Percentiles rank a stretch among this genome's conserved stretches.
phyloP scores from a whole-genome alignment of 2,329 filamentous ascomycete species.

The Diaporthe sp. region DNA sequence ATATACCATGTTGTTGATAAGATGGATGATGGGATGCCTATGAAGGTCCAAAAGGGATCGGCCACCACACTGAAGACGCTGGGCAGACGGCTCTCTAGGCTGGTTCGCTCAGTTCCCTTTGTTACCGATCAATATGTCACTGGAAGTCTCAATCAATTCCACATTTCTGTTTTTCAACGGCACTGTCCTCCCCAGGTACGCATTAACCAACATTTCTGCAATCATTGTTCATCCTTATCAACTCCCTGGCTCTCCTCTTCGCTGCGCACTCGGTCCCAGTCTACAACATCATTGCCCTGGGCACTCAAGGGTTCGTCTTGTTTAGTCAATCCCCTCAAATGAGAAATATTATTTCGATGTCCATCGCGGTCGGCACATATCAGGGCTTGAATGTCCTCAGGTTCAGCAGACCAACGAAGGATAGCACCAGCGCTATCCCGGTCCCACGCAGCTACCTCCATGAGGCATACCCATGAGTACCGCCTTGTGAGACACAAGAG shows the following conservation, averaged over 20 bases:
- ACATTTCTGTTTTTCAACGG: neutral
- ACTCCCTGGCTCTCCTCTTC: too few relatives aligned
- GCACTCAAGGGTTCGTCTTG: neutral
- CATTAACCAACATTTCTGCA: too few relatives aligned
- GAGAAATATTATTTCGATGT: neutral
- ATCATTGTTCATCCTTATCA: neutral
- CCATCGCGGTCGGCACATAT: neutral
- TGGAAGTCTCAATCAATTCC: neutral
- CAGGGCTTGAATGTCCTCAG: too few relatives aligned
- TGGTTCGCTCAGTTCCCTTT: neutral
- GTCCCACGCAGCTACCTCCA: neutral
- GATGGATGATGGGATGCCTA: neutral
- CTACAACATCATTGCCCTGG: neutral
- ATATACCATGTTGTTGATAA: too few relatives aligned
- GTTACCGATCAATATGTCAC: neutral
- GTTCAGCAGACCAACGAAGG: neutral
- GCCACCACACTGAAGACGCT: too few relatives aligned
- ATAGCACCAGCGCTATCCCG: too few relatives aligned
- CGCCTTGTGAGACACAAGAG: neutral
- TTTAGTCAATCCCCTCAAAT: neutral
- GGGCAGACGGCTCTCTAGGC: neutral
- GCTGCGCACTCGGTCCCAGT: neutral
- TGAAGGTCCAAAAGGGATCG: neutral
- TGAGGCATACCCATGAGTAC: neutral
- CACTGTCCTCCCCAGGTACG: neutral